Conservation (phyloP, 495 filamentous ascomycete species). For the Talaromyces nanjingensis region DNA sequence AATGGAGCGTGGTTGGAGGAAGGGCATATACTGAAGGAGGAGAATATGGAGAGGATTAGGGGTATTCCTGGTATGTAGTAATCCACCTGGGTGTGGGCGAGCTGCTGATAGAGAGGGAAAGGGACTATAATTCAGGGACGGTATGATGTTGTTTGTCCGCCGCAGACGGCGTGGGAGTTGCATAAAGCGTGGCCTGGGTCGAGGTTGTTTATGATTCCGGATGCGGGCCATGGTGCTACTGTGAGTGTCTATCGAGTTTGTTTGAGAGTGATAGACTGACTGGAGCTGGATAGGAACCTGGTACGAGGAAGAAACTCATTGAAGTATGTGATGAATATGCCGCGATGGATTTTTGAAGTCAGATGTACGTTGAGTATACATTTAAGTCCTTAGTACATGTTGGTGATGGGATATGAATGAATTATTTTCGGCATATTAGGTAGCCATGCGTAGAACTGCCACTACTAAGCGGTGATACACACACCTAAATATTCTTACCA, state of each 20-base stretch:
- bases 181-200: constrained; percentile 31
- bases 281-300: constrained; percentile 10
- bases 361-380: not conserved
- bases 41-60: constrained; percentile 28
- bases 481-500: too few species aligned
- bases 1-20: constrained; percentile 31
- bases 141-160: constrained; percentile 37
- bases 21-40: constrained; percentile 25
- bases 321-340: constrained; percentile 16
- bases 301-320: constrained; percentile 14
- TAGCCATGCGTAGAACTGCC: too few species aligned
- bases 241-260: not conserved
- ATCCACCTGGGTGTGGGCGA: too few species aligned
- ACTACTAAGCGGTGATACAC: too few species aligned
- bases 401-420: not conserved
- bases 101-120: not conserved
- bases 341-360: constrained; percentile 4
- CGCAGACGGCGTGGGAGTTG: constrained; percentile 32
- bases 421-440: not conserved
- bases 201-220: constrained; percentile 24
- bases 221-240: constrained; percentile 27
- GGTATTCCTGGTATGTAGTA: constrained; percentile 27
- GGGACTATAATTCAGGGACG: constrained; percentile 34
- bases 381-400: not conserved
- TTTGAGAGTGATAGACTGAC: not conserved